These are phyloP conservation scores for Teunomyces atbi DNA, from an alignment of 805 yeast species.

Conservation along the genomic window DNA sequence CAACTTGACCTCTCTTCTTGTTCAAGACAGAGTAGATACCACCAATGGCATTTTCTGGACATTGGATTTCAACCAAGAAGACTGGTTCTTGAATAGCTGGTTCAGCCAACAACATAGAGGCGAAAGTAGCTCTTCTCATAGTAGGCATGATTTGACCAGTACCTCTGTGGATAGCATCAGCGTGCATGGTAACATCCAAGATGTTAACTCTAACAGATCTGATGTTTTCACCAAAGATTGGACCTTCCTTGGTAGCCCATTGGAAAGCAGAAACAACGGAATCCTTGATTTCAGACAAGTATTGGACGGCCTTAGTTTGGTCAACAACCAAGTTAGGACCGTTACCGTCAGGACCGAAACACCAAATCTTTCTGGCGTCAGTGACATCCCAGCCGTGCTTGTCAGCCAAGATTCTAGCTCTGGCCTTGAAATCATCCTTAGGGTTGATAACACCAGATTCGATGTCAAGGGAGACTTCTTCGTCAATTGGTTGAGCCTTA, in stretches of 20 bases:
- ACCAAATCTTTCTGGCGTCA: conserved; percentile 99
- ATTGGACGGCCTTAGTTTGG: conserved; percentile 99
- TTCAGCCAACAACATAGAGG: conserved; percentile 96
- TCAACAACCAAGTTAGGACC: conserved; percentile 99
- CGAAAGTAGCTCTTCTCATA: conserved; percentile 99
- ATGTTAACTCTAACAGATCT: conserved; percentile 97
- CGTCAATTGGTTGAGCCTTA: conserved; percentile 94
- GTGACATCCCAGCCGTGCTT: conserved; percentile 99
- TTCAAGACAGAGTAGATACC: conserved; percentile 99
- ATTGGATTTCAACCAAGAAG: conserved; percentile 98
- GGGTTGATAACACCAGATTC: conserved; percentile 90
- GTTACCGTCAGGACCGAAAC: conserved; percentile 99
- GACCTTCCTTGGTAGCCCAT: conserved; percentile 99
- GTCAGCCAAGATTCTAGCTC: conserved; percentile 98
- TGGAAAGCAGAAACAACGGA: conserved; percentile 99
- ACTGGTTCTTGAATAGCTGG: conserved; percentile 99
- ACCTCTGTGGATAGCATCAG: conserved; percentile 99
- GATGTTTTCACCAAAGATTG: conserved; percentile 93
- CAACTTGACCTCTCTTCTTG: conserved; percentile 99
- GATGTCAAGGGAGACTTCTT: conserved; percentile 89
- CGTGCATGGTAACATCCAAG: conserved; percentile 98
- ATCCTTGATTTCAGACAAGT: conserved; percentile 98
- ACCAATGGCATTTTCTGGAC: conserved; percentile 99
- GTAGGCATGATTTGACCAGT: conserved; percentile 99
- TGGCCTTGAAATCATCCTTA: conserved; percentile 97